A percentile compares a stretch with the other conserved stretches of the same genome.
phyloP scores from a whole-genome alignment of 352 stramenopile genomes.

The Globisporangium emineosum region DNA sequence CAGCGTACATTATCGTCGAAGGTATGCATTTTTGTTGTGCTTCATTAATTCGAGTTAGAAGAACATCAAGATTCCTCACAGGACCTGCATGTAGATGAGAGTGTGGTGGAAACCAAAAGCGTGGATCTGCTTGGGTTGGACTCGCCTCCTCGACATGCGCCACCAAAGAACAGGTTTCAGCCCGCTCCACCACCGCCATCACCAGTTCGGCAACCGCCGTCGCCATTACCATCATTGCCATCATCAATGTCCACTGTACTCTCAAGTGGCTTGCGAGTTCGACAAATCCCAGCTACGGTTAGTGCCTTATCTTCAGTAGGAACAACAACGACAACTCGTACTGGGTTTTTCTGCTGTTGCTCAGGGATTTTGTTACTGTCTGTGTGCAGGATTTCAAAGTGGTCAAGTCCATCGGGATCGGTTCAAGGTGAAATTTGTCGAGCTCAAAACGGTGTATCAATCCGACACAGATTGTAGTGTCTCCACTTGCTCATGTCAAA shows the following conservation, averaged over 20 bases:
- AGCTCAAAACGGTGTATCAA: not conserved
- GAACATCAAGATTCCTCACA: not conserved
- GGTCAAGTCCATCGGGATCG: slow-evolving; percentile 56
- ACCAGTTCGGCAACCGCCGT: not conserved
- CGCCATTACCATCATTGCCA: not conserved
- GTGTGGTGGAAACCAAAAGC: slow-evolving; percentile 10
- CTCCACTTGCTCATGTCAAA: not conserved
- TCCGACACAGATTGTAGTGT: not conserved
- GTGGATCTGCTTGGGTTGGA: slow-evolving; percentile 33
- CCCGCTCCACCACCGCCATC: not conserved
- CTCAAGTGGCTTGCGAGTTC: slow-evolving; percentile 21
- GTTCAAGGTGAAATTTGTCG: slow-evolving; percentile 44
- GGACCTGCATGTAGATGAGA: not conserved
- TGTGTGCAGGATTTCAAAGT: slow-evolving; percentile 30
- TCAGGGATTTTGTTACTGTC: not conserved
- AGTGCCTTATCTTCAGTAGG: not conserved
- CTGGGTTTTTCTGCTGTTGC: too few species aligned
- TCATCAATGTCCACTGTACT: slow-evolving; percentile 17
- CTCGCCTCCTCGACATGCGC: not conserved
- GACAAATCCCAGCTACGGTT: slow-evolving; percentile 29
- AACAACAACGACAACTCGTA: not conserved
- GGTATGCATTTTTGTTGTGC: not conserved
- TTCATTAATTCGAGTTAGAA: not conserved
- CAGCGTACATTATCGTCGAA: slow-evolving; percentile 19
- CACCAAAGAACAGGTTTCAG: not conserved